phyloP scores from a whole-genome alignment of 371 early-diverging fungal genomes.

The Catenaria anguillulae region DNA sequence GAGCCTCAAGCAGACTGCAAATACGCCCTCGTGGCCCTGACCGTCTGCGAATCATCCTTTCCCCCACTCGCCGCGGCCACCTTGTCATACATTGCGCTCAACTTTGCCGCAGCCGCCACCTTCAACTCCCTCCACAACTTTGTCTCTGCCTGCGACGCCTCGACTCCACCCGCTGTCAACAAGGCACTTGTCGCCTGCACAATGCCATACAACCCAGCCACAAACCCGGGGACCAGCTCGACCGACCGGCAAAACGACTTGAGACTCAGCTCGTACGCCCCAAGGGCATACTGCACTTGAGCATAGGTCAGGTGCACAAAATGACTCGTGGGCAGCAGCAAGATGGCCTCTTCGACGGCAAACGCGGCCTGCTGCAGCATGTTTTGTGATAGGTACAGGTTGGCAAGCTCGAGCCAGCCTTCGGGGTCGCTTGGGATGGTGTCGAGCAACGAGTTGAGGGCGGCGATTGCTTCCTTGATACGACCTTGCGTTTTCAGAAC shows the following conservation, averaged over 20 bases:
- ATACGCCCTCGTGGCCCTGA: neutral
- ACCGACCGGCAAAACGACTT: conserved; percentile 59
- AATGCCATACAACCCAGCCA: conserved; percentile 59
- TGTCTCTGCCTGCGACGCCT: neutral
- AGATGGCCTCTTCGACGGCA: conserved; percentile 72
- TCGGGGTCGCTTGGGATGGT: conserved; percentile 67
- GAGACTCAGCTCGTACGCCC: conserved; percentile 38
- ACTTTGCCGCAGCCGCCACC: neutral
- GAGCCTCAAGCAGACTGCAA: too few relatives aligned
- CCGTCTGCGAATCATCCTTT: neutral
- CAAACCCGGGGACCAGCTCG: conserved; percentile 54
- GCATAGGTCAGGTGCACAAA: conserved; percentile 75
- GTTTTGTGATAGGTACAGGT: conserved; percentile 46
- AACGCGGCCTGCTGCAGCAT: conserved; percentile 70
- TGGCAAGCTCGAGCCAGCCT: conserved; percentile 69
- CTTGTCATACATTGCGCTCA: neutral
- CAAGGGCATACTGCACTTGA: conserved; percentile 52
- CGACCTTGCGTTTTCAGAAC: conserved; percentile 47
- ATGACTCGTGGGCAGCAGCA: conserved; percentile 67
- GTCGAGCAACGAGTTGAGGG: conserved; percentile 58
- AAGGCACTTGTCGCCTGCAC: neutral
- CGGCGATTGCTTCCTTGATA: conserved; percentile 50
- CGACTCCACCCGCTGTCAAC: neutral
- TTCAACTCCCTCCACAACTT: neutral
- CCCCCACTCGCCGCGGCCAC: neutral